phyloP scores from a whole-genome alignment of 108 stramenopile genomes.

The Ochromonas danica region DNA sequence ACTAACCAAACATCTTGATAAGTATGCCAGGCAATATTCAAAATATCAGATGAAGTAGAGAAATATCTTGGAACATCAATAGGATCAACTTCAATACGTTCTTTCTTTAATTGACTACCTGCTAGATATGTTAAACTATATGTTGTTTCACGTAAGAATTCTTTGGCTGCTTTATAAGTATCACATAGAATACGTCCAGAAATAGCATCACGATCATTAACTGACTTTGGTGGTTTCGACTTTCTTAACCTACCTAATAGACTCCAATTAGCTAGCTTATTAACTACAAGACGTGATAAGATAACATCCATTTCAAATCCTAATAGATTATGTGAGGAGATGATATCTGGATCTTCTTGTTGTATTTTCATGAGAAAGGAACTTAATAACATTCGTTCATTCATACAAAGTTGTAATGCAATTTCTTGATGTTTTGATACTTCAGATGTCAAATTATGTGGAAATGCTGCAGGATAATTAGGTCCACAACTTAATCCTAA shows the following conservation, averaged over 20 bases:
- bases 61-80: constrained; percentile 83
- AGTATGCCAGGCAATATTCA: constrained; percentile 79
- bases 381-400: constrained; percentile 87
- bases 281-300: constrained; percentile 75
- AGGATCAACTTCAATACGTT: constrained; percentile 74
- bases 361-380: constrained; percentile 73
- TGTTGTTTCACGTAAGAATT: constrained; percentile 88
- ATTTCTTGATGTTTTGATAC: constrained; percentile 42
- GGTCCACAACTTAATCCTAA: constrained; percentile 26
- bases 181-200: constrained; percentile 89
- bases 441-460: constrained; percentile 7
- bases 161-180: constrained; percentile 88
- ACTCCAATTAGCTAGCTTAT: constrained; percentile 86
- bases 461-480: constrained; percentile 30
- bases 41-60: constrained; percentile 62
- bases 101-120: constrained; percentile 71
- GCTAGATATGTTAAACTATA: constrained; percentile 83
- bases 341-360: constrained; percentile 89
- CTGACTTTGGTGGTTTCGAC: constrained; percentile 46
- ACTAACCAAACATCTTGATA: constrained; percentile 85
- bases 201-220: constrained; percentile 50
- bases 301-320: constrained; percentile 95
- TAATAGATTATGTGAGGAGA: constrained; percentile 94
- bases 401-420: constrained; percentile 69
- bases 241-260: constrained; percentile 81